A percentile compares a stretch with the other conserved stretches of the same genome.
Evolutionary conservation across 2,329 filamentous ascomycete species (phyloP).

Genomic region (Fusarium cicatricum): DNA sequence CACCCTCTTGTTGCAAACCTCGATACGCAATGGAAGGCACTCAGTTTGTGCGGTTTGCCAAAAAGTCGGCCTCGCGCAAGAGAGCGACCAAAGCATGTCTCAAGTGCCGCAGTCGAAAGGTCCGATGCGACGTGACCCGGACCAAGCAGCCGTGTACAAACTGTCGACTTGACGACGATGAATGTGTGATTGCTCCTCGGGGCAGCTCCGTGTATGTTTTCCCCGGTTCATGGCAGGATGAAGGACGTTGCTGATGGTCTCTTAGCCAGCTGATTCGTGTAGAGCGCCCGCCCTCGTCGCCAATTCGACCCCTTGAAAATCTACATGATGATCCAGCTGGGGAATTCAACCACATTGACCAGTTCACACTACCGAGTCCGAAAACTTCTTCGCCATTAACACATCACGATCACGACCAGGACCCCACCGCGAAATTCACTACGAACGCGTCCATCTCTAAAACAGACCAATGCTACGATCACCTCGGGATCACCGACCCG

Average conservation of each 20-base stretch:
- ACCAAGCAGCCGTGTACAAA: constrained; percentile 34
- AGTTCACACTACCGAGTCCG: no score
- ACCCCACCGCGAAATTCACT: no score
- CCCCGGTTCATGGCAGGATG: accelerated
- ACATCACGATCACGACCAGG: no score
- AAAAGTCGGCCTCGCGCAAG: constrained; percentile 31
- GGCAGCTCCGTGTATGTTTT: constrained; percentile 18
- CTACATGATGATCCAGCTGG: no score
- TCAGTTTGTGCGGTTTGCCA: constrained; percentile 31
- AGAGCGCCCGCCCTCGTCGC: not conserved
- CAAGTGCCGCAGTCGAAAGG: constrained; percentile 34
- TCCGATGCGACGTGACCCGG: constrained; percentile 35
- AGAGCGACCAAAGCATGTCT: constrained; percentile 35
- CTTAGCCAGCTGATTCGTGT: constrained; percentile 5
- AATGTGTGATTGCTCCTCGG: constrained; percentile 26
- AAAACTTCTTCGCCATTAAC: no score
- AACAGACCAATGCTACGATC: no score
- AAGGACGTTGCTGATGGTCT: not conserved
- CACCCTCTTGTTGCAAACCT: not conserved
- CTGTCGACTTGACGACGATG: constrained; percentile 31
- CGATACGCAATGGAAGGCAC: constrained; percentile 14
- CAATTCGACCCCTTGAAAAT: no score
- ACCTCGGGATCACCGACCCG: no score
- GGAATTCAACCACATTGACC: no score
- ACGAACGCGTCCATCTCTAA: no score